Percentiles rank a stretch among this genome's conserved stretches.
These are phyloP conservation scores for Globisporangium sylvaticum DNA, from an alignment of 352 stramenopile genomes.

Conservation along the genomic window DNA sequence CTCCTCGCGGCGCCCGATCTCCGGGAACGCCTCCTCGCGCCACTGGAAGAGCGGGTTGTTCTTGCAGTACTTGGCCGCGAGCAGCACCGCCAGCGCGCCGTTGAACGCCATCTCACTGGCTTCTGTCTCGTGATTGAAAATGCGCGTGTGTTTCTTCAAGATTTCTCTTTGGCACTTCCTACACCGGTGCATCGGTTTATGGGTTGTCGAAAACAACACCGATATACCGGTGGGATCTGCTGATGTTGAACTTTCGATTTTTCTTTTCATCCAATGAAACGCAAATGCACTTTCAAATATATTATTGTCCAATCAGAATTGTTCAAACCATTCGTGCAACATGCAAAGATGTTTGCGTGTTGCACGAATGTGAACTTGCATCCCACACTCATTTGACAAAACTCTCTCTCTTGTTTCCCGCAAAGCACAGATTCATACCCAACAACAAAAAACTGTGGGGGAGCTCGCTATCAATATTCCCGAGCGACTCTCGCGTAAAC, in stretches of 20 bases:
- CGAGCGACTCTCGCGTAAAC: conserved; percentile 1
- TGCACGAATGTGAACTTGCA: background rate
- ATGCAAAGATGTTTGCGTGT: background rate
- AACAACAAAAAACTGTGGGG: background rate
- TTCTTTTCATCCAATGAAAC: background rate
- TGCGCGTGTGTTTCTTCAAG: background rate
- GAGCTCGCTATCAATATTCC: background rate
- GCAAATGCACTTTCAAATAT: background rate
- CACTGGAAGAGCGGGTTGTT: conserved; percentile 67
- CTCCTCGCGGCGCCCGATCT: conserved; percentile 48
- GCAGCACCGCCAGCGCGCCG: conserved; percentile 58
- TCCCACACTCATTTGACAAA: background rate
- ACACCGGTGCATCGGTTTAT: no score
- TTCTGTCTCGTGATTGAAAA: background rate
- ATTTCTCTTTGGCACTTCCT: background rate
- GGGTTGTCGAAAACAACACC: no score
- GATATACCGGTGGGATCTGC: background rate
- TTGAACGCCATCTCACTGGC: conserved; percentile 32
- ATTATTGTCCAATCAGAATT: background rate
- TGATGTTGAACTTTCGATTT: conserved; percentile 3
- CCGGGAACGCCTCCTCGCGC: conserved; percentile 59
- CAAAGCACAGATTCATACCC: background rate
- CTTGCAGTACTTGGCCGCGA: conserved; percentile 71
- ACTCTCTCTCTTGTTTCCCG: background rate
- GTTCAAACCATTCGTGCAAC: background rate